Base-by-base conservation (phyloP, 371 early-diverging fungal species). In the Mortierella sp. region DNA sequence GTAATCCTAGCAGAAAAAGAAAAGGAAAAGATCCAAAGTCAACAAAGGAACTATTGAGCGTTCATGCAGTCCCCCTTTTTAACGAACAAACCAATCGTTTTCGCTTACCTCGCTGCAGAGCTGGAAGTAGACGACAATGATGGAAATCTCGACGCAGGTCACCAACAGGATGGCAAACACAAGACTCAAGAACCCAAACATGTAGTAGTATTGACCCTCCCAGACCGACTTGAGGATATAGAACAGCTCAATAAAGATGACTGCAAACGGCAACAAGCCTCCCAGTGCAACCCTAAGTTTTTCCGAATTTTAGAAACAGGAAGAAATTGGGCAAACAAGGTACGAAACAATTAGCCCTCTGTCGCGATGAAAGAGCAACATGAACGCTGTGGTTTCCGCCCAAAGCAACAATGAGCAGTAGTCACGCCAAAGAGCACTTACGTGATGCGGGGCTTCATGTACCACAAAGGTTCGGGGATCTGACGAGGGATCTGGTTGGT, bases 401-500 rank as follows among this genome's bases (percentile, higher is more conserved):
- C 14, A 46, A 24, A 41, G 18, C 2, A 32, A 10, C 3, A 68
- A 21, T 51, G 18, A 51, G 16, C 21, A 51, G 18, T 18, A 51
- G 21, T 18, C 51, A 51, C 18, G 21, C 7, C 3, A 24, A 41
- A 38, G 14, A 21, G 10, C 43, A 75, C 88, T 82, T 88, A 91
- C 91, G 87, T 87, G 55, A 83, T 81, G 35, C 86, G 76, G 16
- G 90, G 82, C 32, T 91, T 92, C 76, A 98, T 88, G 78, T 96
- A 97, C 74, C 90, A 82, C 29, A 95, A 91, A 80, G 95, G 95
- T 27, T 95, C 93, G 6, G 98, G 98, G 49, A 97, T 95, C 82
- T 97, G 97, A 10, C 98, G 93, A 44, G 97, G 98, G 75, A 97
- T 97, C 75, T 97, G 96, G 89, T 97, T 97, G 6, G 97, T 97